A percentile compares a stretch with the other conserved stretches of the same genome.
These are phyloP conservation scores for Protostelium mycophagum DNA, from an alignment of 78 protist genomes.

Conservation along the genomic window DNA sequence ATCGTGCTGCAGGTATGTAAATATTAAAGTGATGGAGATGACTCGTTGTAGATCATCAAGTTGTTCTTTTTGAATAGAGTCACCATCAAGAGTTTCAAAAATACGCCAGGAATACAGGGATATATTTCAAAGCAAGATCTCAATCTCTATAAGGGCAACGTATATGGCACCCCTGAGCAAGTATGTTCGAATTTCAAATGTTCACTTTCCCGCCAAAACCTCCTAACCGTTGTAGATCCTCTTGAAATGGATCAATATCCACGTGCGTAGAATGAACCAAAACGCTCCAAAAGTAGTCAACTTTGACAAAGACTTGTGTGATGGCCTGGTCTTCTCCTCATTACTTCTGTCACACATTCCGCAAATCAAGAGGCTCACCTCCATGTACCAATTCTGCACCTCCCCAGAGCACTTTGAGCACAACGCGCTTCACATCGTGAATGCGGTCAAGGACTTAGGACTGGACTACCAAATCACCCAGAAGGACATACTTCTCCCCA, in stretches of 20 bases:
- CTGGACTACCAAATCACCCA: slow-evolving; percentile 1
- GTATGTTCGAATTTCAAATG: not conserved
- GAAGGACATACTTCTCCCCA: not conserved
- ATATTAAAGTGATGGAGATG: not conserved
- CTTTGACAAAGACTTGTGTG: slow-evolving; percentile 18
- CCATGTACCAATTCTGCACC: not conserved
- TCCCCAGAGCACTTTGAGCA: slow-evolving; percentile 1
- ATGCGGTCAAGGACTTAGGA: slow-evolving; percentile 10
- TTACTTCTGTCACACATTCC: slow-evolving; percentile 11
- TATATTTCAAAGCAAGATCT: not conserved
- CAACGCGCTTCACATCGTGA: slow-evolving; percentile 11
- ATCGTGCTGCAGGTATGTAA: slow-evolving; percentile 12
- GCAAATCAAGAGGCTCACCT: not conserved
- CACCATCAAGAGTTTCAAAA: slow-evolving; percentile 14
- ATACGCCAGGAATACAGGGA: slow-evolving; percentile 11
- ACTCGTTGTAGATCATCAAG: slow-evolving; percentile 3
- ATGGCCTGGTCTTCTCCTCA: slow-evolving; percentile 2
- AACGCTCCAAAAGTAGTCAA: not conserved
- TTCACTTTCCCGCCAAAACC: not conserved
- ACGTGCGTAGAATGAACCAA: not conserved
- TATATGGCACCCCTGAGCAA: slow-evolving; percentile 3
- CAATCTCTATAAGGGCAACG: not conserved
- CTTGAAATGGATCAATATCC: slow-evolving; percentile 23
- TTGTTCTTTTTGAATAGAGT: slow-evolving; percentile 11
- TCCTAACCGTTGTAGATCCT: too few relatives aligned